Conservation (phyloP, 2,329 filamentous ascomycete genomes). For the Sporothrix variecibatus region DNA sequence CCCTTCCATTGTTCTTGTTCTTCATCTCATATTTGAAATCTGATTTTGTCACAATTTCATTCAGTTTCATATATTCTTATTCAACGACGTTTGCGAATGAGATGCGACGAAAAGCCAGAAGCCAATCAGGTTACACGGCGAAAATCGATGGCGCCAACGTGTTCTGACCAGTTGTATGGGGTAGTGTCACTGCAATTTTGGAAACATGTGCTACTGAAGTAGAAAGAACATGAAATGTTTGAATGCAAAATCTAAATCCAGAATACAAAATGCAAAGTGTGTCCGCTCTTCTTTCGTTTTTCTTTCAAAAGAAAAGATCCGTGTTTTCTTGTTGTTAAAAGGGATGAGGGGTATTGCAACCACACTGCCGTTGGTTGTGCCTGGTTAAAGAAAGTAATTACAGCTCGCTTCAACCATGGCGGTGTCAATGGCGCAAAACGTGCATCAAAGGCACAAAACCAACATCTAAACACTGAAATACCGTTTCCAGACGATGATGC, state of each 20-base stretch:
- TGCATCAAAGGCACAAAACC: neutral
- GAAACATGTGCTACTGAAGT: neutral
- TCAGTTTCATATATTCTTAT: neutral
- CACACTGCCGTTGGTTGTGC: neutral
- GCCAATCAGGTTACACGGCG: constrained; percentile 17
- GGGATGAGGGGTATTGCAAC: neutral
- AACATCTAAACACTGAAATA: neutral
- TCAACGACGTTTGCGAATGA: neutral
- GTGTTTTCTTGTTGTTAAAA: neutral
- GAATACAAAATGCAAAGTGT: neutral
- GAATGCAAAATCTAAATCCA: neutral
- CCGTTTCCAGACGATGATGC: neutral
- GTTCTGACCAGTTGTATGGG: neutral
- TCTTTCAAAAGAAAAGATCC: neutral
- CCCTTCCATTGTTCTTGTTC: neutral
- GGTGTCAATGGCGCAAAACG: neutral
- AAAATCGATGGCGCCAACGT: neutral
- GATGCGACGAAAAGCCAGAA: neutral
- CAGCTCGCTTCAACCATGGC: neutral
- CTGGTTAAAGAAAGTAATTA: neutral
- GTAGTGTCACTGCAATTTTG: neutral
- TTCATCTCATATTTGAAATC: neutral
- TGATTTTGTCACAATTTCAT: neutral
- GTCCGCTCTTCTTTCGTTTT: neutral
- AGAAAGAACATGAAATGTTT: neutral